Evolutionary conservation across 2,329 filamentous ascomycete species (phyloP), one percentile per base, ranked within the genome.

Genomic region (Alternaria ethzedia): DNA sequence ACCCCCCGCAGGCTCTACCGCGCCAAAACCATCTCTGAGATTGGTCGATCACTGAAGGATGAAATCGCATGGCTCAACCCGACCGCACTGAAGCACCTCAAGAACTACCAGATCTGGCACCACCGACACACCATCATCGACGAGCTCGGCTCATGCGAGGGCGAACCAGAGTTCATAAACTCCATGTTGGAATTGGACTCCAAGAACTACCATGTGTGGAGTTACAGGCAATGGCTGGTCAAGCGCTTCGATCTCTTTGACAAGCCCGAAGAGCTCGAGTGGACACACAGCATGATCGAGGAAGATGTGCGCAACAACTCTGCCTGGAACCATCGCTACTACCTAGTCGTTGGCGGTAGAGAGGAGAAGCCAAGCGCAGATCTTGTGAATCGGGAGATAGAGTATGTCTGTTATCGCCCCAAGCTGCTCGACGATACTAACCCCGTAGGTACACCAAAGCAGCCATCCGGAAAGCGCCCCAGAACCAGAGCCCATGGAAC

Each of bases 151-250:
- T 85, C 93, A 56, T 88, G 87, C 11, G 78, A 84, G 5, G 87
- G 87, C 4, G 96, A 99, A 82, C 84, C 86, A 20, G 85, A 85
- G 13, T 98, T 98, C 79, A 87, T 97, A 63, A 86, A 86, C 63
- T 81, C 86, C 50, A 98, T 99, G 87, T 90, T 99, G 58, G 87
- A 86, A 44, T 86, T 91, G 71, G 96, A 99, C 78, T 88, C 91
- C 54, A 99, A 99, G 83, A 99, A 99, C 83, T 98, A 99, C 79
- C 96, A 99, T 78, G 96, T 98, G 51, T 99, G 96, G 96, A 93
- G 90, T 59, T 99, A 98, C 83, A 87, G 96, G 62, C 93, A 97
- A 78, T 85, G 90, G 89, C 78, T 91, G 82, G 84, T 97, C 80
- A 86, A 88, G 69, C 83, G 87, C 54, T 89, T 91, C 79, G 79